Conservation (phyloP, 2,329 filamentous ascomycete genomes). For the Blastomyces parvus region DNA sequence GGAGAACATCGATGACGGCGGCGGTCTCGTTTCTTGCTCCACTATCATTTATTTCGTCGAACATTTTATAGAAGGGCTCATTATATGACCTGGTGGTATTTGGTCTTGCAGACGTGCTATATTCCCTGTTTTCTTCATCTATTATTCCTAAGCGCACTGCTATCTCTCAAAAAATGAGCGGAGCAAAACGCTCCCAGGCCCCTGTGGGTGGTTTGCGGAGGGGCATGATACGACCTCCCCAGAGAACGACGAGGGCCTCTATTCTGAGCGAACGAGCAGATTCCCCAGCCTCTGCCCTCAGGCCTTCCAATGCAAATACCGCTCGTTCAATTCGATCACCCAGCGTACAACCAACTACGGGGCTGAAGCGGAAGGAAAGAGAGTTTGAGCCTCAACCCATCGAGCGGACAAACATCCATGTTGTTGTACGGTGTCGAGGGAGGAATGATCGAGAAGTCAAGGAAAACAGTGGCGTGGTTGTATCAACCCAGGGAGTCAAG, state of each 20-base stretch:
- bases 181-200: conserved; percentile 12
- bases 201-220: conserved; percentile 38
- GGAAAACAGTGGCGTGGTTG: conserved; percentile 90
- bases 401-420: conserved; percentile 75
- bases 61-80: background rate
- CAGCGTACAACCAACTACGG: conserved; percentile 42
- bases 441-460: conserved; percentile 85
- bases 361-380: conserved; percentile 75
- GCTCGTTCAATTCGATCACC: conserved; percentile 36
- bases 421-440: conserved; percentile 88
- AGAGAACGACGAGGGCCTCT: conserved; percentile 43
- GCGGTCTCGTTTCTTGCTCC: background rate
- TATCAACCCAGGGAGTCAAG: conserved; percentile 78
- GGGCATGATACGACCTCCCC: conserved; percentile 43
- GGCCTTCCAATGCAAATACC: conserved; percentile 41
- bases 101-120: background rate
- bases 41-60: background rate
- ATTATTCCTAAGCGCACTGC: background rate
- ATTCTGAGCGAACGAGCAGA: conserved; percentile 45
- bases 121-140: background rate
- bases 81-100: background rate
- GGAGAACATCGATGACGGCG: background rate
- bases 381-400: conserved; percentile 59
- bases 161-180: conserved; percentile 10
- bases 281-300: conserved; percentile 63